A percentile compares a stretch with the other conserved stretches of the same genome.
Evolutionary conservation across 805 yeast species (phyloP).

Genomic region (Yarrowia sp.): DNA sequence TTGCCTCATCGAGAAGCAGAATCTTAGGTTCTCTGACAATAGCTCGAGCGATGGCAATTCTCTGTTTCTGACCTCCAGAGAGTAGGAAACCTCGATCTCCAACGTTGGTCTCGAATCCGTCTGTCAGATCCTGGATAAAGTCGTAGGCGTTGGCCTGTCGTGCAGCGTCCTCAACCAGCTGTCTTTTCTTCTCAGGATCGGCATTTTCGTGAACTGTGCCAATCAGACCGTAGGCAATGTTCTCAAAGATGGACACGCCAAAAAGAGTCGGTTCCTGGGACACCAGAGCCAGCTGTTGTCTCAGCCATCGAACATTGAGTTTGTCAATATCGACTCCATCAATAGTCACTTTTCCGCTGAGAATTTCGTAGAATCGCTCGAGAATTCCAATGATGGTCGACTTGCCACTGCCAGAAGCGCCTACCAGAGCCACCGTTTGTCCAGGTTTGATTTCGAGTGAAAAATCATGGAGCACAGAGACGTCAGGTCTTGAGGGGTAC

Average conservation of each 20-base stretch:
- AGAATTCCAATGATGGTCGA: constrained; percentile 85
- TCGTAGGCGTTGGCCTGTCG: constrained; percentile 53
- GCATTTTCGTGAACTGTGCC: constrained; percentile 71
- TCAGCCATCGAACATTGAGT: constrained; percentile 74
- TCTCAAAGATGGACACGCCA: constrained; percentile 85
- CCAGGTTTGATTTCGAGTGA: constrained; percentile 85
- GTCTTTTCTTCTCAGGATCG: constrained; percentile 51
- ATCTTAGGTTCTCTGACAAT: constrained; percentile 64
- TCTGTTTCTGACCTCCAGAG: constrained; percentile 72
- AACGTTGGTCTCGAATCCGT: constrained; percentile 76
- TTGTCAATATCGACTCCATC: constrained; percentile 84
- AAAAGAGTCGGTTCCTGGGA: constrained; percentile 96
- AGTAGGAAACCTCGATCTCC: constrained; percentile 64
- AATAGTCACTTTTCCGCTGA: constrained; percentile 72
- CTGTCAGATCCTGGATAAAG: constrained; percentile 66
- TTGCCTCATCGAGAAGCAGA: constrained; percentile 65
- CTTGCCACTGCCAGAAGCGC: constrained; percentile 95
- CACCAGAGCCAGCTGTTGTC: constrained; percentile 83
- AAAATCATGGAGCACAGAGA: constrained; percentile 81
- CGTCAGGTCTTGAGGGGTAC: constrained; percentile 76
- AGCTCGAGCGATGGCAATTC: constrained; percentile 71
- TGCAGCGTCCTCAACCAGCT: constrained; percentile 51
- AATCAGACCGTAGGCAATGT: constrained; percentile 81
- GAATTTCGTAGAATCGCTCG: constrained; percentile 86
- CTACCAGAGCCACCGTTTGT: constrained; percentile 89